Base-by-base conservation (phyloP, 2,329 filamentous ascomycete species). In the Penicillium sp. region DNA sequence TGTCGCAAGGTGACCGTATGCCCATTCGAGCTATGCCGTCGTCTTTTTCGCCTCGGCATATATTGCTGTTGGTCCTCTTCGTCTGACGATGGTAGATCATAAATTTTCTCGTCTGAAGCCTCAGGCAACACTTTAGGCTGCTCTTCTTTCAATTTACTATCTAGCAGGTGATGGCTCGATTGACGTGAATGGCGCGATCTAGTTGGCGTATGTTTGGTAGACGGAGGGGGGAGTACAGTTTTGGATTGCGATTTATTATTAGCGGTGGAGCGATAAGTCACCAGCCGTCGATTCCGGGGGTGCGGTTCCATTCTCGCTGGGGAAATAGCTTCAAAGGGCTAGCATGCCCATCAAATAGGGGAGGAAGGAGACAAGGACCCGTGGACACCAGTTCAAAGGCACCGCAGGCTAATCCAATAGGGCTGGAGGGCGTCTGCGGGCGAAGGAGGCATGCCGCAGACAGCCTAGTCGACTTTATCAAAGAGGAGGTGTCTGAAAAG, bases 241-340 rank as follows among this genome's bases (percentile, higher is more conserved):
- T 58, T 57, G 11, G 50, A 35, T 19, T 35, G 33, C 19, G 56
- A 22, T 33, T 59, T 59, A 16, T 54, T 55, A 41, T 50, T 65
- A 26, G 59, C 54, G 31, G 64, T 57, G 60, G 73, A 74, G 53
- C 75, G 73, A 59, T 78, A 78, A 10, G 74, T 77, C 48, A 71
- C 69, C 50, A 65, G 58, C 55, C 69, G 73, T 50, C 72, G 73
- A 59, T 64, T 62, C 52, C 60, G 60, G 33, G 56, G 35, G 16
- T 46, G 57, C 35, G 62, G 53, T n/a, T 62, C 60, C 64, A 68
- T 67, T 31, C 55, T 61, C 33, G 52, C 37, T 52, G 29, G 47
- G 22, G 21, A 14, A 21, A 19, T 27, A 24, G 24, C 48, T 43
- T 54, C 45, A 46, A 11, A n/a, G 39, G 22, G 14, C 31, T 6